Conservation (phyloP, 1,139 yeast genomes). For the Arxiozyma slooffiae region DNA sequence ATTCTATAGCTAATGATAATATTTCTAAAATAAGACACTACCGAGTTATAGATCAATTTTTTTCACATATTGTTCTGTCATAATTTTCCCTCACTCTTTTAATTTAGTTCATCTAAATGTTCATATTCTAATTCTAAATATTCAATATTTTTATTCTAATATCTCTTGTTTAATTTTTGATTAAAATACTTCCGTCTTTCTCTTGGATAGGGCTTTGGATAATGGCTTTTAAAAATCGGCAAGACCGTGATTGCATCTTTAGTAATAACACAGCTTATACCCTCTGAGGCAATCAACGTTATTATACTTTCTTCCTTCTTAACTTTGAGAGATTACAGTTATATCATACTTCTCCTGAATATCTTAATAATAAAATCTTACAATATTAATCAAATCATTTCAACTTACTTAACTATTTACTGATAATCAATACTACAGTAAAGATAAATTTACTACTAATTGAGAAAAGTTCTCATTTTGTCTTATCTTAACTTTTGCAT, state of each 20-base stretch:
- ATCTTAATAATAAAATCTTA: background rate
- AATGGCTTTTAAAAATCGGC: slow-evolving; percentile 62
- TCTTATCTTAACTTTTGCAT: background rate
- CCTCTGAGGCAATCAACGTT: slow-evolving; percentile 68
- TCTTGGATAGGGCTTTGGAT: slow-evolving; percentile 34
- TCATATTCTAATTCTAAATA: slow-evolving; percentile 70
- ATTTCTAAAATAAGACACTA: too few relatives aligned
- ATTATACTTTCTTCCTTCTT: slow-evolving; percentile 28
- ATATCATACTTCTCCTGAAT: background rate
- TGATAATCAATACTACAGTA: background rate
- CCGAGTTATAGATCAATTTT: too few relatives aligned
- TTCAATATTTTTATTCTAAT: slow-evolving; percentile 73
- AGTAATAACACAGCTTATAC: slow-evolving; percentile 51
- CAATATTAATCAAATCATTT: background rate
- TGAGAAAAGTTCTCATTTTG: background rate
- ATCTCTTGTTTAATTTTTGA: slow-evolving; percentile 59
- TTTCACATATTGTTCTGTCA: slow-evolving; percentile 69
- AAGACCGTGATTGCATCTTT: slow-evolving; percentile 78
- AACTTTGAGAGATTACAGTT: too few relatives aligned
- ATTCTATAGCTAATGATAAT: slow-evolving; percentile 84
- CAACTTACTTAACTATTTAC: too few relatives aligned
- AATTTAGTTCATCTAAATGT: slow-evolving; percentile 49
- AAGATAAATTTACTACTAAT: background rate
- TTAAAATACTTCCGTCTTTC: slow-evolving; percentile 31
- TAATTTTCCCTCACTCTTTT: slow-evolving; percentile 33